Evolutionary conservation across 345 rosid genomes (phyloP), one percentile per base, ranked within the genome.

Genomic region (Cardamine occulta): DNA sequence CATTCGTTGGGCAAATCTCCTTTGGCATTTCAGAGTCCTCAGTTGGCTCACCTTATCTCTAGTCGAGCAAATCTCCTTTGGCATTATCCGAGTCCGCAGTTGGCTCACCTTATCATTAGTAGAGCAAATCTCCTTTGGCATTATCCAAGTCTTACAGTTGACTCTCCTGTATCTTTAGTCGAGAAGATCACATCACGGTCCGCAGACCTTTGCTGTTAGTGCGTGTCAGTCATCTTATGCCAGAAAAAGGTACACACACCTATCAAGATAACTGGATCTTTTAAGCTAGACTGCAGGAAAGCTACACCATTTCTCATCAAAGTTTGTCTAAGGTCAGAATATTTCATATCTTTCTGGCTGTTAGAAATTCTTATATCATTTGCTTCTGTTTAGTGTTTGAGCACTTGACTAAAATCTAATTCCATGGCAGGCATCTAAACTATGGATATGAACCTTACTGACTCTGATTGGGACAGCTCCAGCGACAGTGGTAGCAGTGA

Each of bases 381-480:
- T 59, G 45, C 48, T 52, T 77, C 15, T 66, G 53, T 64, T 77
- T 64, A 12, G 29, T 57, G 1, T 58, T 35, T 57, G 67, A 72
- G 66, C 59, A 66, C 69, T 68, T 67, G 61, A 54, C 35, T 48
- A 21, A 70, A 29, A 23, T 72, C 55, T 31, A 73, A 26, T 79
- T 77, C 61, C 54, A 44, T 59, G 53, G 62, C 68, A 83, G 83
- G 86, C 59, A 70, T 76, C 44, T 75, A 34, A 77, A 80, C 58
- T 47, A 92, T 95, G 97, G 97, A 89, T 69, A 72, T 74, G 74
- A 64, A 82, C 32, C 79, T 77, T 8, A 70, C 86, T 39, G 99
- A 88, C 72, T 89, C 88, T 76, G 99, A 90, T 61, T 95, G 97
- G 97, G 99, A 95, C 21, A 88, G 83, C 78, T 83, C 70, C 72